A percentile compares a stretch with the other conserved stretches of the same genome.
These are phyloP conservation scores for Trichophyton mentagrophytes DNA, from an alignment of 2,329 filamentous ascomycete genomes.

Conservation along the genomic window DNA sequence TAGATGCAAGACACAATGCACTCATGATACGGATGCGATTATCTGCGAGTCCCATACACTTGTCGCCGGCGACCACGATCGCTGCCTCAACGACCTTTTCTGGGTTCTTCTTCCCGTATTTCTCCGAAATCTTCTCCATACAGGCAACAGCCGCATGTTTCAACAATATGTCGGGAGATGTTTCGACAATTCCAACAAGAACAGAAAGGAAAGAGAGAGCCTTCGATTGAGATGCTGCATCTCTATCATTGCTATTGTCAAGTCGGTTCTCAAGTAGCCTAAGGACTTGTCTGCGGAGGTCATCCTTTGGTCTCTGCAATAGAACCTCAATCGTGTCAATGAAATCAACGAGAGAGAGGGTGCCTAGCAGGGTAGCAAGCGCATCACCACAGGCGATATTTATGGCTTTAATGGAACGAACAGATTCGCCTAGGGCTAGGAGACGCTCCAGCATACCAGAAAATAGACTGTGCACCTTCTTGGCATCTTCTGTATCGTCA, in stretches of 20 bases:
- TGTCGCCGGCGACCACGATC: slow-evolving; percentile 58
- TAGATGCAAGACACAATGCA: slow-evolving; percentile 75
- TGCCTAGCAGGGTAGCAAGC: slow-evolving; percentile 65
- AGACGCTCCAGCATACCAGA: slow-evolving; percentile 54
- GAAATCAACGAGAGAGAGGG: slow-evolving; percentile 78
- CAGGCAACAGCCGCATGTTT: slow-evolving; percentile 80
- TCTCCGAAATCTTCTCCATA: slow-evolving; percentile 84
- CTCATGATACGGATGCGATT: slow-evolving; percentile 65
- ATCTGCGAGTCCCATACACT: slow-evolving; percentile 64
- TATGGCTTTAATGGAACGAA: slow-evolving; percentile 25
- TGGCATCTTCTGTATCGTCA: slow-evolving; percentile 42
- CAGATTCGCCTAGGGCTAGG: slow-evolving; percentile 49
- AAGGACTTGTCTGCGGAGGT: slow-evolving; percentile 66
- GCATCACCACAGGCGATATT: slow-evolving; percentile 47
- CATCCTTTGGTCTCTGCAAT: slow-evolving; percentile 60
- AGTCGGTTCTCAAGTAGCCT: slow-evolving; percentile 70
- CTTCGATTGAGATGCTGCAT: slow-evolving; percentile 54
- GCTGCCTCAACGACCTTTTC: slow-evolving; percentile 64
- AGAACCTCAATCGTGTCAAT: slow-evolving; percentile 76
- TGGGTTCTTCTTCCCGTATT: slow-evolving; percentile 85
- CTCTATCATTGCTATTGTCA: slow-evolving; percentile 56
- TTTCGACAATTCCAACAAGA: slow-evolving; percentile 61
- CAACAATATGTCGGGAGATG: slow-evolving; percentile 58
- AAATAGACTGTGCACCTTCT: slow-evolving; percentile 56
- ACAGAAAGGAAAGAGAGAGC: slow-evolving; percentile 69